phyloP scores from a whole-genome alignment of 1,284 basidiomycete genomes.

The Ustilago hordei region DNA sequence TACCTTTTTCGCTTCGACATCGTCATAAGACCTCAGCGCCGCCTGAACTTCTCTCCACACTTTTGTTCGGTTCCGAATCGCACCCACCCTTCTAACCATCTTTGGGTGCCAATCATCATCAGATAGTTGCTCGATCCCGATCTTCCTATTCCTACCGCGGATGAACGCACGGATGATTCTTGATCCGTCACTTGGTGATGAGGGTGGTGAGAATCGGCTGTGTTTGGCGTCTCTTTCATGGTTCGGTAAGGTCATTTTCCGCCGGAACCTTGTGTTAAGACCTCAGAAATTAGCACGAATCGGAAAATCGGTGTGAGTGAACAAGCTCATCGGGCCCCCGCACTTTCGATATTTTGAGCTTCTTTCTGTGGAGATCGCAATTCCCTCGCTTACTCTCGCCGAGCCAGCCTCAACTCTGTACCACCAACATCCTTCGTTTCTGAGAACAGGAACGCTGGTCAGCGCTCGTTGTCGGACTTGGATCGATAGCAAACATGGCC shows the following conservation, averaged over 20 bases:
- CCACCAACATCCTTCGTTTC: neutral
- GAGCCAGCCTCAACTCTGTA: neutral
- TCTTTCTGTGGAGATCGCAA: neutral
- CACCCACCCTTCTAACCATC: neutral
- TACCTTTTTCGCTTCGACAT: neutral
- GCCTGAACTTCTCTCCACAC: neutral
- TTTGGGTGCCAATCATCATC: too few relatives aligned
- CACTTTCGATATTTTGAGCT: slow-evolving; percentile 3
- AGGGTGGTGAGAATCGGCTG: too few relatives aligned
- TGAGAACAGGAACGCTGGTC: too few relatives aligned
- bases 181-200: neutral
- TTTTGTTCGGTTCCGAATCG: neutral
- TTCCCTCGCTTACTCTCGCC: too few relatives aligned
- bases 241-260: neutral
- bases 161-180: too few relatives aligned
- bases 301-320: neutral
- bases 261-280: neutral
- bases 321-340: neutral
- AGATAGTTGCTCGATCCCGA: too few relatives aligned
- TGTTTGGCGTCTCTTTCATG: too few relatives aligned
- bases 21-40: slow-evolving; percentile 10
- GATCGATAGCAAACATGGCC: slow-evolving; percentile 17
- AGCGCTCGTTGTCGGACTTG: too few relatives aligned
- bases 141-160: too few relatives aligned
- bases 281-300: neutral